These are phyloP conservation scores for Mycena polygramma DNA, from an alignment of 768 basidiomycete species.

Conservation along the genomic window DNA sequence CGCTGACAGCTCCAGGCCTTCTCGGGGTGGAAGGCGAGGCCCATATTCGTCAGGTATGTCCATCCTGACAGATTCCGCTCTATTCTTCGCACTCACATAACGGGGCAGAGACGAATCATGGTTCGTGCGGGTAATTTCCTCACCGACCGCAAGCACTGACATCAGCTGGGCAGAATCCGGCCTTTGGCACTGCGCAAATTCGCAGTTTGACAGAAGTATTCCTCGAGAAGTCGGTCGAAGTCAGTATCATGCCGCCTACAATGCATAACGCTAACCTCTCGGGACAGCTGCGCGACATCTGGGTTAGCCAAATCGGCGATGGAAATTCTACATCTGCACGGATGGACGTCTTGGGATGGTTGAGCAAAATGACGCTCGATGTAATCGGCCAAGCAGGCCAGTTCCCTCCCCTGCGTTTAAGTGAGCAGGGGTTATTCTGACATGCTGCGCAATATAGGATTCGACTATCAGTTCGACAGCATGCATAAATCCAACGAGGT, in stretches of 20 bases:
- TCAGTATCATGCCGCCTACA: conserved; percentile 17
- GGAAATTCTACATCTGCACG: background rate
- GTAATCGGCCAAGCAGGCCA: conserved; percentile 30
- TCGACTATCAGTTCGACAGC: conserved; percentile 26
- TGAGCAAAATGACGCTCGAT: conserved; percentile 33
- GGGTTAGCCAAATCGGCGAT: background rate
- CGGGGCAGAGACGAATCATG: conserved; percentile 25
- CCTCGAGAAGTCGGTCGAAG: conserved; percentile 49
- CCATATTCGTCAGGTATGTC: conserved; percentile 27
- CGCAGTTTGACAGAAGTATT: conserved; percentile 52
- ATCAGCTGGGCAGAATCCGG: conserved; percentile 51
- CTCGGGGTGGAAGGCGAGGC: conserved; percentile 16
- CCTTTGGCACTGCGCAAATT: conserved; percentile 57
- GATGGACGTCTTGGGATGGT: conserved; percentile 20
- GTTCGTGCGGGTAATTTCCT: background rate
- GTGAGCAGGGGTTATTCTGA: background rate
- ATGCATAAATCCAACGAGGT: conserved; percentile 19
- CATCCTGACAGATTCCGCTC: too few relatives aligned
- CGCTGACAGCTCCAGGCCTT: conserved; percentile 5
- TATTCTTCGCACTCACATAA: too few relatives aligned
- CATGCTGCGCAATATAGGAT: background rate
- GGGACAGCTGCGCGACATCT: conserved; percentile 26
- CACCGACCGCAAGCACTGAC: background rate
- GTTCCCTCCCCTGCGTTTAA: background rate
- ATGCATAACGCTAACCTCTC: background rate